Evolutionary conservation across 2,329 filamentous ascomycete genomes (phyloP), one percentile per base, ranked within the genome.

Genomic region (Penicillium thymicola): DNA sequence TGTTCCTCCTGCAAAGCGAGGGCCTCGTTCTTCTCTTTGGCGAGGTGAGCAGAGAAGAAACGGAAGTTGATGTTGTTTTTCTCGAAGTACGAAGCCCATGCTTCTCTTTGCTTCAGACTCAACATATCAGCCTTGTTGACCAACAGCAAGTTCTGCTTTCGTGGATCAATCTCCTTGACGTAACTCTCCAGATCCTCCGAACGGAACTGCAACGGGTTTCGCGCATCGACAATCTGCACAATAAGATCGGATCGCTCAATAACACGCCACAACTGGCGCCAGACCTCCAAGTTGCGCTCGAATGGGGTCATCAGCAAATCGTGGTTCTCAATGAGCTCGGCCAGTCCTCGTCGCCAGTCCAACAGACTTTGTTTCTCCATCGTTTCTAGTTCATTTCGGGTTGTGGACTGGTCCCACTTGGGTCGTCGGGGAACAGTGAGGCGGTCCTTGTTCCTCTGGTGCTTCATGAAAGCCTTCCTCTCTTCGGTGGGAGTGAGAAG

Each of bases 81-180:
- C 65, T 87, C 87, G 65, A 99, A 90, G 70, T 96, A 91, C 65
- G 89, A 84, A 3, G 92, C 92, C 94, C 94, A 99, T 0, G 82
- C 80, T 62, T 83, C 83, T 63, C 94, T 82, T 77, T 99, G 95
- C 67, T 85, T 85, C 46, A 86, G 75, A 1, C 92, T 96, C 90
- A 99, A 92, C 94, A 99, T 97, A 76, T 99, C 94, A 44, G 94
- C 92, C 81, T 99, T 99, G 81, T 99, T 99, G 70, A 99, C 93
- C 54, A 99, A 80, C 54, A 99, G 75, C 69, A 99, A 71, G 72
- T 97, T 99, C 72, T 92, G 84, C 80, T 99, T 97, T 71, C 85
- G 87, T 2, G 86, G 76, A 67, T 96, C 89, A 27, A 97, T 89
- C 66, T 95, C 91, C 76, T 96, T 95, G 67, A 99, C 94, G 66